Conservation (phyloP, 208 protist genomes). For the Tritrichomonas musculus region DNA sequence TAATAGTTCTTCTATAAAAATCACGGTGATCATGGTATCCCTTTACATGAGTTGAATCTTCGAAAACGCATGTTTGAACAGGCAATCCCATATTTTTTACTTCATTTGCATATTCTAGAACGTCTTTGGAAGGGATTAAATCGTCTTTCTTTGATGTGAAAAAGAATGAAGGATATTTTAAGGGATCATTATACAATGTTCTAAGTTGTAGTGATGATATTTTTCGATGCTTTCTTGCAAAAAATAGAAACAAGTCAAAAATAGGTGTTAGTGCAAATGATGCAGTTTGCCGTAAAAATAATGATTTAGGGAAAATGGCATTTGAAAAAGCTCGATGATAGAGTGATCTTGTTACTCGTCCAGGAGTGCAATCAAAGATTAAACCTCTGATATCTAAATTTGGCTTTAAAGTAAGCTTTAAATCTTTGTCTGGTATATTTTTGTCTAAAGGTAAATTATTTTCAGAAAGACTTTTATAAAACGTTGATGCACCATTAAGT, state of each 20-base stretch:
- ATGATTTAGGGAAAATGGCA: slow-evolving; percentile 17
- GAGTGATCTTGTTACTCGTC: not conserved
- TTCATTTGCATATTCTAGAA: not conserved
- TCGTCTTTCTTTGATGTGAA: not conserved
- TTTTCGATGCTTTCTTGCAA: not conserved
- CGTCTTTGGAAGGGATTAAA: not conserved
- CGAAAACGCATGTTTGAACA: not conserved
- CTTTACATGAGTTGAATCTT: not conserved
- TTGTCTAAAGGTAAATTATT: not conserved
- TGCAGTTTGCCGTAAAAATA: too few species aligned
- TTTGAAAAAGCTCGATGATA: slow-evolving; percentile 26
- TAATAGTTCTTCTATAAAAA: not conserved
- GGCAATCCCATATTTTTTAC: not conserved
- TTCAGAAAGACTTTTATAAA: not conserved
- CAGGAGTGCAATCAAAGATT: not conserved
- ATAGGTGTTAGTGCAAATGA: not conserved
- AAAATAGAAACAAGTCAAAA: not conserved
- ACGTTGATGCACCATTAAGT: not conserved
- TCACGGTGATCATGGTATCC: not conserved
- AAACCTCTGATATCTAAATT: not conserved
- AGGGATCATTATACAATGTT: not conserved
- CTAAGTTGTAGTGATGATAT: not conserved
- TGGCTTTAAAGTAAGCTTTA: not conserved
- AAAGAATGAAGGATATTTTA: not conserved
- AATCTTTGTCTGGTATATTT: not conserved